Conservation (phyloP, 805 yeast species). For the Candida pseudofarinosa region DNA sequence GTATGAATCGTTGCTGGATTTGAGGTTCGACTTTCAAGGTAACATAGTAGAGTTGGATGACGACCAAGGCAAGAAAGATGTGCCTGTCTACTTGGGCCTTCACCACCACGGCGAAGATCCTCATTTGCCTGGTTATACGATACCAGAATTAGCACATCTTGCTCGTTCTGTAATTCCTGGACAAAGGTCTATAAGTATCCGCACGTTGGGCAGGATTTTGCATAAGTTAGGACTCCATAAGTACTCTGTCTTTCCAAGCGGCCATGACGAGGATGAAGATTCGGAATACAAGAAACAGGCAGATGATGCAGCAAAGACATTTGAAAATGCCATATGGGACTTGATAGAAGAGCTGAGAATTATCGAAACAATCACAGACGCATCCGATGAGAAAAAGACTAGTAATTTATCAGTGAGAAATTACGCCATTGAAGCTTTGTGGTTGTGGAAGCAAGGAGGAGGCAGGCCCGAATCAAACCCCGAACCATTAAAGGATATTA, state of each 20-base stretch:
- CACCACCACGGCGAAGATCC: constrained; percentile 93
- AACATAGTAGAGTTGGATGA: constrained; percentile 52
- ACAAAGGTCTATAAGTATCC: constrained; percentile 83
- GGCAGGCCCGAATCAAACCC: constrained; percentile 22
- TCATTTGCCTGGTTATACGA: constrained; percentile 86
- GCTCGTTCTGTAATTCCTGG: constrained; percentile 76
- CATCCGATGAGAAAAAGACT: constrained; percentile 62
- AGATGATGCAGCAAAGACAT: constrained; percentile 23
- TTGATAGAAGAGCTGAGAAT: constrained; percentile 59
- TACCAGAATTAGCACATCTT: constrained; percentile 75
- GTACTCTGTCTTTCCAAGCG: constrained; percentile 48
- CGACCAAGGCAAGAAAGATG: constrained; percentile 13
- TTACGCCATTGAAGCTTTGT: constrained; percentile 84
- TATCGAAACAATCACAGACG: constrained; percentile 61
- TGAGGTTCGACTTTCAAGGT: constrained; percentile 89
- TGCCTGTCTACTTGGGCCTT: constrained; percentile 62
- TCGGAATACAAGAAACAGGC: constrained; percentile 31
- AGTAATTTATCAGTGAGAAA: constrained; percentile 69
- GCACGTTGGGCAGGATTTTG: constrained; percentile 80
- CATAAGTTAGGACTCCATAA: constrained; percentile 71
- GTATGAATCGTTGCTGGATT: constrained; percentile 55
- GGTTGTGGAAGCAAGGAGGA: constrained; percentile 74
- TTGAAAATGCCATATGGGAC: constrained; percentile 66
- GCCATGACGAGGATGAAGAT: constrained; percentile 27
- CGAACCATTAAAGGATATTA: background rate